Evolutionary conservation across 495 filamentous ascomycete genomes (phyloP), one percentile per base, ranked within the genome.

Genomic region (Xylaria intraflava): DNA sequence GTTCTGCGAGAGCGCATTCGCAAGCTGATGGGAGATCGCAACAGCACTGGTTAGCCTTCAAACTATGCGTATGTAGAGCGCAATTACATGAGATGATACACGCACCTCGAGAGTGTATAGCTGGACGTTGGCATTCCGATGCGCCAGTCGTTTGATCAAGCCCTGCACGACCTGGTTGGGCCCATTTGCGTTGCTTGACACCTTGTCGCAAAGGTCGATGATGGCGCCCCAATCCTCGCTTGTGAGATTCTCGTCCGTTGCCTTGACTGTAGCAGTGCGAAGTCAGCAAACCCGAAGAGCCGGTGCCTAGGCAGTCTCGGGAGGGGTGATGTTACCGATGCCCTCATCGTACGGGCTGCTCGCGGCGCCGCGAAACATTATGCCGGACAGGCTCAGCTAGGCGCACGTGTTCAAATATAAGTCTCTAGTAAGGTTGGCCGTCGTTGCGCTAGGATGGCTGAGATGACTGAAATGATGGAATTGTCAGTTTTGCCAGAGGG

Each of bases 201-300:
- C 93, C 65, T 90, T 91, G 71, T 98, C 93, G 78, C 92, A 96
- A 51, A 97, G 90, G 78, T 98, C 93, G 71, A 98, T 85, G 69
- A 98, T 98, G 68, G 85, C 90, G 63, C 93, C 93, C 93, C 93
- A 98, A 71, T 97, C 96, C 75, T 97, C 94, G 39, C 87, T 88
- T 8, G 93, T 97, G 65, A 96, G 81, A 68, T 95, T 98, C 78
- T 98, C 93, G 69, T 98, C 93, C 44, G 93, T 98, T 69, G 94
- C 91, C 81, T 95, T 96, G 73, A 87, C 93, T 98, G 58, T 56
- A 57, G 49, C 23, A 22, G 27, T 29, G 12, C 11, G 41, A 16
- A 11, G 49, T 38, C 7, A 30, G 24, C 24, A 17, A 45, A 16
- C n/a, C 46, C 9, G 23, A 22, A 43, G 16, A 53, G 41, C 20